Evolutionary conservation across 2,329 filamentous ascomycete genomes (phyloP), one percentile per base, ranked within the genome.

Genomic region (Cadophora malorum): DNA sequence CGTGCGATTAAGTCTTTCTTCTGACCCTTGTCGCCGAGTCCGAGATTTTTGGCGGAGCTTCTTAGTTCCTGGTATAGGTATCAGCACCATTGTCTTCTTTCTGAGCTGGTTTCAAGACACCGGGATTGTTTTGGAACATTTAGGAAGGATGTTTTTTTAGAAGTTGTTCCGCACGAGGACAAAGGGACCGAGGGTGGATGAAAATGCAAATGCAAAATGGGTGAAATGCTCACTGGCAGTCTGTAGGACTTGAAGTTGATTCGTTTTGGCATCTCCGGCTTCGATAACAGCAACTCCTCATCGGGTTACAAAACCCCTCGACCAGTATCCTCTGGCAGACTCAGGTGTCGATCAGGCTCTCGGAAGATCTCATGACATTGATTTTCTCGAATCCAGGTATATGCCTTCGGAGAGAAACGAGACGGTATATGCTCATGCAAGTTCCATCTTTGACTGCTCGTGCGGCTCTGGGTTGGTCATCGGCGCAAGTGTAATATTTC

Each of bases 1-100:
- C 62, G 16, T 55, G 21, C 33, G 9, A 64, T 25, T 28, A 64
- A 21, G 16, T 64, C 62, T 38, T 64, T 56, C 62, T 64, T 64
- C 62, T 4, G 49, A 28, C 49, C 62, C n/a, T 56, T 12, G 9
- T 25, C 21, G 38, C 19, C n/a, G 1, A 64, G 49, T 9, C 21
- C 28, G 12, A 58, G 55, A n/a, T 41, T n/a, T n/a, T 14, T n/a
- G 10, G 55, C 55, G 19, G 31, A 33, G 9, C 12, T 35, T 58
- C 33, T 12, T 4, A 58, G 21, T 41, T 58, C 55, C 52, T 55
- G 19, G 14, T 33, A 14, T 19, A n/a, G 33, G 1, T 8, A 1
- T 14, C 35, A 55, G 10, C 3, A 0, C 33, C 28, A 55, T 25
- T 19, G 21, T 16, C 5, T 5, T 14, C 35, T 5, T 10, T 33